Evolutionary conservation across 2,329 filamentous ascomycete genomes (phyloP).

Genomic region (Cercospora sesami): DNA sequence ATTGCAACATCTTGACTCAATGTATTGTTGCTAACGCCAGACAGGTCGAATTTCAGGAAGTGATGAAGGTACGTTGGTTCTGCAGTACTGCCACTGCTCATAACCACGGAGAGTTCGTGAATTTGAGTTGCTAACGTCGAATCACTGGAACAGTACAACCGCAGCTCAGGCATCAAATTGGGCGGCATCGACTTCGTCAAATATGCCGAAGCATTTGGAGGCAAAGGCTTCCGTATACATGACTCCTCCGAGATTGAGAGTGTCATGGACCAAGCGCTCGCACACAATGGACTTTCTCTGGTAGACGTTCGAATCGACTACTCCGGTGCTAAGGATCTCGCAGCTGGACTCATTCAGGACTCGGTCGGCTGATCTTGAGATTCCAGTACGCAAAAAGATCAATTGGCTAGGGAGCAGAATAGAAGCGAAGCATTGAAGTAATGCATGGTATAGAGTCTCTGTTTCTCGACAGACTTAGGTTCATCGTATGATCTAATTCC

Average conservation of each 20-base stretch:
- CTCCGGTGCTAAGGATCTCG: constrained; percentile 45
- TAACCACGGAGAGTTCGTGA: not conserved
- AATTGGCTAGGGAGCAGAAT: not conserved
- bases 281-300: constrained; percentile 46
- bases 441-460: not conserved
- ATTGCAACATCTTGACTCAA: not conserved
- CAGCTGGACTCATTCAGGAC: constrained; percentile 43
- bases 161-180: constrained; percentile 47
- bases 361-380: constrained; percentile 34
- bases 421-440: not conserved
- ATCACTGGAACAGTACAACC: constrained; percentile 40
- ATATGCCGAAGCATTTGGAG: constrained; percentile 51
- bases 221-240: constrained; percentile 47
- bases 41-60: constrained; percentile 51
- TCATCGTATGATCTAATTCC: no score
- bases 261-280: constrained; percentile 49
- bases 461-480: not conserved
- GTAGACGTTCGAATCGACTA: constrained; percentile 53
- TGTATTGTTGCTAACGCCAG: not conserved
- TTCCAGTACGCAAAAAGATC: not conserved
- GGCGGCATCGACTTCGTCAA: constrained; percentile 52
- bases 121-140: not conserved
- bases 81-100: no score
- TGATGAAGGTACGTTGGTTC: constrained; percentile 41
- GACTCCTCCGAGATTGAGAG: constrained; percentile 44